These are phyloP conservation scores for Inga leiocalycina DNA, from an alignment of 306 rosid species.

Conservation along the genomic window DNA sequence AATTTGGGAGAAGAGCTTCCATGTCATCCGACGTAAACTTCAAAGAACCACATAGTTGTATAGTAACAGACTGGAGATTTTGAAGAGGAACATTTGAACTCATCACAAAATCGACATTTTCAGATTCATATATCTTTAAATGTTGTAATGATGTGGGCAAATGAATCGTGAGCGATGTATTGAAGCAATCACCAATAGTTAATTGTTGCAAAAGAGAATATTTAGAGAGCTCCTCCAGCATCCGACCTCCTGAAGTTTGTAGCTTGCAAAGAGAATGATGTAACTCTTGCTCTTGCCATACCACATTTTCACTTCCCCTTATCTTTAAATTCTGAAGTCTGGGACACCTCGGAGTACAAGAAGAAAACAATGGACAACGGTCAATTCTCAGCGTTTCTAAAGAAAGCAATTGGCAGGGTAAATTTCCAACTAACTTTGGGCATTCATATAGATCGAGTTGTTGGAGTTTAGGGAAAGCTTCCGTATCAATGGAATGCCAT, in stretches of 20 bases:
- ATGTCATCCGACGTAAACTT: neutral
- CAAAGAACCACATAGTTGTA: neutral
- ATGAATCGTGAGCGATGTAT: neutral
- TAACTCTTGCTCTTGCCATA: neutral
- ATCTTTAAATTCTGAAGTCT: too few species aligned
- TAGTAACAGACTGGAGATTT: neutral
- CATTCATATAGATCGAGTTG: too few species aligned
- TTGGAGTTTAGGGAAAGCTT: too few species aligned
- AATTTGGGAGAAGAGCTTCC: neutral
- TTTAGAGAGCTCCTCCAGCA: neutral
- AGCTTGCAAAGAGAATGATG: neutral
- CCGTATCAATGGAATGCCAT: too few species aligned
- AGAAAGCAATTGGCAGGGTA: too few species aligned
- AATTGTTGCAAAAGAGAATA: neutral
- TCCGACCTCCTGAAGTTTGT: neutral
- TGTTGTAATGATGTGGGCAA: neutral
- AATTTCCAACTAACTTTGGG: too few species aligned
- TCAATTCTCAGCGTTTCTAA: too few species aligned
- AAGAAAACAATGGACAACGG: too few species aligned
- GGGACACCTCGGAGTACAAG: too few species aligned
- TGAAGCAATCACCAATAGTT: neutral
- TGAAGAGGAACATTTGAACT: neutral
- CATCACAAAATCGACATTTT: neutral
- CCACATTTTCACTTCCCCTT: neutral
- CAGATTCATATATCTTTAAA: accelerated